phyloP scores from a whole-genome alignment of 768 basidiomycete genomes.

The Podaxis carcinomalis region DNA sequence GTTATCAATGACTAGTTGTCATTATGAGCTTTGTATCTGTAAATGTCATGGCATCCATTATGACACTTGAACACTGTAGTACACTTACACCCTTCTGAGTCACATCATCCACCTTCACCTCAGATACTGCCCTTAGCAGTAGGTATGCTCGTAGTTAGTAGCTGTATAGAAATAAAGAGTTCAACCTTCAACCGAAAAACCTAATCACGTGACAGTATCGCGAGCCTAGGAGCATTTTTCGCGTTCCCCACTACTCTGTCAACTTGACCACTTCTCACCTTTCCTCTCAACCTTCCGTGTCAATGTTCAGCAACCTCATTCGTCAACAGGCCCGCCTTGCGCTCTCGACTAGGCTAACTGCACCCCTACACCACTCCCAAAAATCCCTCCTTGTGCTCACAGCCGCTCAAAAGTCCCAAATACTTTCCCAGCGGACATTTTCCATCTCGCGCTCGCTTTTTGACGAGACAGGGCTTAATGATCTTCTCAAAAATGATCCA shows the following conservation, averaged over 20 bases:
- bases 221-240: not conserved
- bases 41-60: too few relatives aligned
- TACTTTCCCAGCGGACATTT: constrained; percentile 16
- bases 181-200: too few relatives aligned
- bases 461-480: not conserved
- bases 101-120: too few relatives aligned
- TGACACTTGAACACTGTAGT: too few relatives aligned
- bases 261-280: not conserved
- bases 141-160: too few relatives aligned
- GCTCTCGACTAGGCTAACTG: constrained; percentile 22
- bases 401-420: constrained; percentile 1
- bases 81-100: too few relatives aligned
- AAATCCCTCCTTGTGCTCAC: constrained; percentile 8
- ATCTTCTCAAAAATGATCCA: not conserved
- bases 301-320: constrained; percentile 34
- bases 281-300: constrained; percentile 8
- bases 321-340: constrained; percentile 30
- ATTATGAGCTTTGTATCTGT: too few relatives aligned
- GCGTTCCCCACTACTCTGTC: not conserved
- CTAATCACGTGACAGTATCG: not conserved
- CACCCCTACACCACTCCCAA: constrained; percentile 9
- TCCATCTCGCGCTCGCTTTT: constrained; percentile 17
- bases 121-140: too few relatives aligned
- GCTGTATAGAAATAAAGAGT: too few relatives aligned
- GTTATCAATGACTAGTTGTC: too few relatives aligned